Conservation (phyloP, 495 filamentous ascomycete species). For the Mycothermus thermophilus region DNA sequence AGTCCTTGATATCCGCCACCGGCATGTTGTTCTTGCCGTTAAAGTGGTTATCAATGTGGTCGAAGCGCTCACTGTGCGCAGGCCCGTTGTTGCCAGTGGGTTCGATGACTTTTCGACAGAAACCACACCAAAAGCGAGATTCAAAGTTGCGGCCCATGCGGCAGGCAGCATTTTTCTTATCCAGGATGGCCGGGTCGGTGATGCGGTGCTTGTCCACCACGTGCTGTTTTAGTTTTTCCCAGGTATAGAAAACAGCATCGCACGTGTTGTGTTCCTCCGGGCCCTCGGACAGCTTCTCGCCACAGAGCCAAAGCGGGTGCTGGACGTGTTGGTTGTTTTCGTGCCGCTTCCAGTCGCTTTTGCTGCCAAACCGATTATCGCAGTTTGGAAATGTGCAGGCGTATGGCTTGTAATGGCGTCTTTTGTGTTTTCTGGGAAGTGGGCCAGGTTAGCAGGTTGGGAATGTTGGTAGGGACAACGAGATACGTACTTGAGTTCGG, state of each 20-base stretch:
- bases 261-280: too few relatives aligned
- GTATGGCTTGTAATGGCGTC: constrained; percentile 76
- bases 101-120: constrained; percentile 49
- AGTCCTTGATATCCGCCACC: constrained; percentile 22
- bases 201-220: constrained; percentile 41
- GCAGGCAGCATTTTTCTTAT: constrained; percentile 33
- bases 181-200: constrained; percentile 26
- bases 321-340: constrained; percentile 53
- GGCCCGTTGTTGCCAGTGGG: constrained; percentile 40
- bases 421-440: constrained; percentile 74
- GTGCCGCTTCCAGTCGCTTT: constrained; percentile 95
- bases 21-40: constrained; percentile 22
- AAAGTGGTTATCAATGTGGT: constrained; percentile 81
- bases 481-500: constrained; percentile 51
- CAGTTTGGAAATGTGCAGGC: constrained; percentile 71
- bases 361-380: constrained; percentile 71
- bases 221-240: constrained; percentile 48
- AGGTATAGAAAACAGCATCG: constrained; percentile 44
- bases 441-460: constrained; percentile 2
- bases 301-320: not conserved
- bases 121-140: constrained; percentile 78
- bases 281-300: too few relatives aligned
- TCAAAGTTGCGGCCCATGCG: constrained; percentile 59
- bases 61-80: constrained; percentile 63
- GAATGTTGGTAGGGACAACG: not conserved